These are phyloP conservation scores for Pestalotiopsis fici DNA, from an alignment of 2,329 filamentous ascomycete genomes.

Conservation along the genomic window DNA sequence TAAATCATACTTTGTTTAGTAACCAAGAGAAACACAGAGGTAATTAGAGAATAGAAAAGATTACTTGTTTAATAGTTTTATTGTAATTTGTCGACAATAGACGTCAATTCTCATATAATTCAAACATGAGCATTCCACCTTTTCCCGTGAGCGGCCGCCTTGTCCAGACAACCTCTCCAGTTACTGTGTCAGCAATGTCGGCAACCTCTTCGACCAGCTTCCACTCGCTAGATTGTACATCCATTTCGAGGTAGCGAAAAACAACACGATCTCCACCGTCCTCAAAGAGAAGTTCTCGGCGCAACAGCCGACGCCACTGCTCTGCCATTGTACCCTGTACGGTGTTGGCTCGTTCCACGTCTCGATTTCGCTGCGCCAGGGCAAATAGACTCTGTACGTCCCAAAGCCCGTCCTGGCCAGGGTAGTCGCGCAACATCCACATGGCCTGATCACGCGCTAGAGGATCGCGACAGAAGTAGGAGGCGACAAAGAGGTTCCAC, in stretches of 20 bases:
- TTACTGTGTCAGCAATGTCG: slow-evolving; percentile 8
- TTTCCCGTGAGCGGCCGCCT: slow-evolving; percentile 14
- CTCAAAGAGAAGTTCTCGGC: slow-evolving; percentile 35
- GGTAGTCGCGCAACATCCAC: slow-evolving; percentile 31
- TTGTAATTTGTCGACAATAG: too few relatives aligned
- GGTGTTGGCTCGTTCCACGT: slow-evolving; percentile 27
- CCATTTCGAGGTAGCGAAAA: slow-evolving; percentile 29
- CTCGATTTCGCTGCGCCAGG: slow-evolving; percentile 24
- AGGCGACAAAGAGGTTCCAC: slow-evolving; percentile 20
- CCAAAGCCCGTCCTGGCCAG: slow-evolving; percentile 34
- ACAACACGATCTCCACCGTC: slow-evolving; percentile 31
- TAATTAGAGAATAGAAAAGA: too few relatives aligned
- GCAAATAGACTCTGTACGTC: slow-evolving; percentile 26
- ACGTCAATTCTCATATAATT: slow-evolving; percentile 5
- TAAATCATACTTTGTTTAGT: too few relatives aligned
- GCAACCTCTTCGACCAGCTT: slow-evolving; percentile 18
- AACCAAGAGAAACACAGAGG: too few relatives aligned
- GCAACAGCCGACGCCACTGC: slow-evolving; percentile 32
- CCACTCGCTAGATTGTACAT: slow-evolving; percentile 15
- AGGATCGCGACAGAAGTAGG: slow-evolving; percentile 32
- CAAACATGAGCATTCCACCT: slow-evolving; percentile 16
- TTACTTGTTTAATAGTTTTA: too few relatives aligned
- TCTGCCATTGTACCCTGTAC: slow-evolving; percentile 26
- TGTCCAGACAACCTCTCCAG: slow-evolving; percentile 13
- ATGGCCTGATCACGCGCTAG: slow-evolving; percentile 31